Evolutionary conservation across 345 rosid species (phyloP), one percentile per base, ranked within the genome.

Genomic region (Lepidium sativum): DNA sequence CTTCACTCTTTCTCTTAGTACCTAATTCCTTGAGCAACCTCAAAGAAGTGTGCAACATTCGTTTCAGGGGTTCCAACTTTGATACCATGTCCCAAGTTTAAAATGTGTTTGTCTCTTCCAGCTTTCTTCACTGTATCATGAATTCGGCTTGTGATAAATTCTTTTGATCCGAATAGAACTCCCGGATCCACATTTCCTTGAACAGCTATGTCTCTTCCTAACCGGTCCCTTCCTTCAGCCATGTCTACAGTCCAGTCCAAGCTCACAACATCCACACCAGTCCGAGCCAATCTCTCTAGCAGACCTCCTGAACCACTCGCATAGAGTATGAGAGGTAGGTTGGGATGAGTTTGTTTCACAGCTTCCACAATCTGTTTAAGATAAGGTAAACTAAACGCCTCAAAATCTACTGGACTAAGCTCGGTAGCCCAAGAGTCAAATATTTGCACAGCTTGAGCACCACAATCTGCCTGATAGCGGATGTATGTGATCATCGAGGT

Each of bases 371-470:
- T 94, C 69, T 91, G 82, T 77, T 85, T 91, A 72, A 91, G 69
- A 78, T 91, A 94, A 52, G 95, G 97, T 56, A 88, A 83, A 57
- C 97, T 94, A 74, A 90, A 91, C 77, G 80, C 84, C 63, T 94
- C 97, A 63, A 90, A 91, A 74, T 91, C 99, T 21, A 86, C 88
- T 3, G 97, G 99, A 62, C 99, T 90, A 35, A 94, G 95, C 76
- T 91, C 97, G 0, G 97, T 90, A 38, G 97, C 97, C 99, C 99
- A 90, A 25, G 99, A 94, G 60, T 90, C 99, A 40, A 90, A 94
- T 49, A 94, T 88, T 51, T 94, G 97, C 39, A 94, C 99, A n/a
- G 92, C 92, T 80, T 94, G 99, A 65, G 97, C 97, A 61, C 97
- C 97, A 12, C 58, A 81, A 71, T 84, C 84, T 0, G 96, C 92